These are phyloP conservation scores for Puccinia triticina DNA, from an alignment of 1,284 basidiomycete genomes.

Conservation along the genomic window DNA sequence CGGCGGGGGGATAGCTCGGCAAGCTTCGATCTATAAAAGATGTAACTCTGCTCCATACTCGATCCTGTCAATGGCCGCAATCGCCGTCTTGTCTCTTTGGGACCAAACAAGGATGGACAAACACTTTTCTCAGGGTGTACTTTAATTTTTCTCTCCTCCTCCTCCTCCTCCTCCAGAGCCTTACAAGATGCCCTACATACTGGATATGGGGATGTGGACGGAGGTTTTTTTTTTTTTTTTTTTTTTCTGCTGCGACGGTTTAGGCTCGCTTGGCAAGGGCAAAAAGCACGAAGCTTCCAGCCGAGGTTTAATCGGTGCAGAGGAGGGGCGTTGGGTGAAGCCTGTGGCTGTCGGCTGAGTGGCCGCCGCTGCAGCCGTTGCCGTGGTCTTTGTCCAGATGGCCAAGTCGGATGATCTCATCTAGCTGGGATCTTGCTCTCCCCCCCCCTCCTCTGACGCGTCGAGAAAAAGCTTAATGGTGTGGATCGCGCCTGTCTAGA, in stretches of 20 bases:
- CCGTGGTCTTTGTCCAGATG: not conserved
- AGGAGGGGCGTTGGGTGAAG: not conserved
- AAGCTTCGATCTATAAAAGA: not conserved
- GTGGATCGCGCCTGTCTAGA: not conserved
- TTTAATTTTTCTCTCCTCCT: not conserved
- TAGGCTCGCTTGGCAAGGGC: not conserved
- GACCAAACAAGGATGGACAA: not conserved
- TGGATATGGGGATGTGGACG: not conserved
- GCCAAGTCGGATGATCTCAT: not conserved
- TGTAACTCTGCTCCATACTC: not conserved
- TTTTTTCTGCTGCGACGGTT: no score
- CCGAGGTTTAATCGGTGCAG: not conserved
- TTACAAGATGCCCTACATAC: not conserved
- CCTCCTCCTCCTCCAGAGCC: not conserved
- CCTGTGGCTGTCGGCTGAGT: not conserved
- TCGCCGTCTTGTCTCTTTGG: not conserved
- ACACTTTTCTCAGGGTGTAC: not conserved
- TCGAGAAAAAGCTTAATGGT: not conserved
- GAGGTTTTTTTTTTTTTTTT: not conserved
- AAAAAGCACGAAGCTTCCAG: not conserved
- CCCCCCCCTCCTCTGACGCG: not conserved
- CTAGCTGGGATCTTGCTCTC: not conserved
- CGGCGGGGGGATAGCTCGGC: not conserved
- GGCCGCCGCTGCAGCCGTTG: not conserved
- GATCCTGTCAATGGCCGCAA: not conserved